phyloP scores from a whole-genome alignment of 805 yeast genomes.

The Metschnikowia santaceciliae region DNA sequence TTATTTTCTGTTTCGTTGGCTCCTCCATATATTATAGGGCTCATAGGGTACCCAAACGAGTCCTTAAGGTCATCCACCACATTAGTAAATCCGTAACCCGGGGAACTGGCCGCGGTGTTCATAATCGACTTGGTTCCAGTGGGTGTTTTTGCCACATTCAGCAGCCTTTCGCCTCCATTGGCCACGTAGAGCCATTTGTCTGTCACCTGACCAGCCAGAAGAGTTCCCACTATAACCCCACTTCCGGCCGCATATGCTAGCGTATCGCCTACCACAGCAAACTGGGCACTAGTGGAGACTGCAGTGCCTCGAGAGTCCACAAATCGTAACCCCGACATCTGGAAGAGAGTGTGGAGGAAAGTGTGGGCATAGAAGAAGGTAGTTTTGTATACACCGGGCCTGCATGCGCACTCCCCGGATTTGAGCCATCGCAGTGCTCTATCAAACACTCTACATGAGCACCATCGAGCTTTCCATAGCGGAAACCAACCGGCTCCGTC shows the following conservation, averaged over 20 bases:
- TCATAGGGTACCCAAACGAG: conserved; percentile 32
- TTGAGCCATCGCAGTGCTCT: background rate
- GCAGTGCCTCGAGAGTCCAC: conserved; percentile 43
- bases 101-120: no score
- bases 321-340: background rate
- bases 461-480: conserved; percentile 35
- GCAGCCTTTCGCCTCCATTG: conserved; percentile 17
- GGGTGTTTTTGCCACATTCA: no score
- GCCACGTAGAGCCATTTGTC: conserved; percentile 54
- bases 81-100: background rate
- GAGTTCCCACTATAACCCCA: conserved; percentile 50
- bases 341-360: background rate
- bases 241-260: conserved; percentile 58
- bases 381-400: background rate
- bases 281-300: conserved; percentile 38
- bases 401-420: background rate
- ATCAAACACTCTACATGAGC: background rate
- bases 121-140: no score
- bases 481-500: conserved; percentile 54
- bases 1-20: conserved; percentile 2
- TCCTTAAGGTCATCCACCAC: conserved; percentile 20
- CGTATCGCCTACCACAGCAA: conserved; percentile 35
- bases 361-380: background rate
- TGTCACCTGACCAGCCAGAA: conserved; percentile 13
- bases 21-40: conserved; percentile 9